A percentile compares a stretch with the other conserved stretches of the same genome.
phyloP scores from a whole-genome alignment of 768 basidiomycete species.

The Calvatia gigantea region DNA sequence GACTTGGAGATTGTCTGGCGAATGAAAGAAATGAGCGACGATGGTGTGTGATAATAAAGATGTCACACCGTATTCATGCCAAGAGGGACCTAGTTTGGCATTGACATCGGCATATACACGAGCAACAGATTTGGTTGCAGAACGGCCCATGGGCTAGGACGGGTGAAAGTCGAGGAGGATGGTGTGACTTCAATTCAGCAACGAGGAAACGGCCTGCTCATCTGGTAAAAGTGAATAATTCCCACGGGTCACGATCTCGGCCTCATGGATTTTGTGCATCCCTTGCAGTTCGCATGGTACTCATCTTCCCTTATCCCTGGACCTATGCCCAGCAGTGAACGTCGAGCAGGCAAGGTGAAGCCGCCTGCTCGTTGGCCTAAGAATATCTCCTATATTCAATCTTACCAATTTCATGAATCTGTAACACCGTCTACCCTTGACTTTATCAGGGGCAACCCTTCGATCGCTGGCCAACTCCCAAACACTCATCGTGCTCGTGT shows the following conservation, averaged over 20 bases:
- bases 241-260: conserved; percentile 21
- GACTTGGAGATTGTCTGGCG: conserved; percentile 89
- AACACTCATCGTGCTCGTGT: conserved; percentile 31
- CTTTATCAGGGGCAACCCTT: conserved; percentile 30
- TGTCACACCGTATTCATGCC: conserved; percentile 90
- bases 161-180: conserved; percentile 11
- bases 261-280: background rate
- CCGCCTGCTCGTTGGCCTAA: conserved; percentile 6
- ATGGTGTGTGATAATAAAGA: conserved; percentile 14
- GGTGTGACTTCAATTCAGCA: conserved; percentile 10
- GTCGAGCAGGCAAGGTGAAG: background rate
- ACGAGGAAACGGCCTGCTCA: conserved; percentile 13
- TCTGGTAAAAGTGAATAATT: conserved; percentile 19
- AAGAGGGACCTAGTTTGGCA: conserved; percentile 79
- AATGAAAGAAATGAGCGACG: conserved; percentile 21
- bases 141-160: conserved; percentile 56
- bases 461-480: conserved; percentile 7
- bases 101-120: conserved; percentile 90
- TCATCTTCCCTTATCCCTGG: background rate
- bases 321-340: background rate
- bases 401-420: conserved; percentile 10
- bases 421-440: conserved; percentile 32
- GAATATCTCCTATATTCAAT: conserved; percentile 5
- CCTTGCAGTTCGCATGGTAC: too few species aligned
- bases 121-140: conserved; percentile 73